These are phyloP conservation scores for Leucocoprinus birnbaumii DNA, from an alignment of 768 basidiomycete species.

Conservation along the genomic window DNA sequence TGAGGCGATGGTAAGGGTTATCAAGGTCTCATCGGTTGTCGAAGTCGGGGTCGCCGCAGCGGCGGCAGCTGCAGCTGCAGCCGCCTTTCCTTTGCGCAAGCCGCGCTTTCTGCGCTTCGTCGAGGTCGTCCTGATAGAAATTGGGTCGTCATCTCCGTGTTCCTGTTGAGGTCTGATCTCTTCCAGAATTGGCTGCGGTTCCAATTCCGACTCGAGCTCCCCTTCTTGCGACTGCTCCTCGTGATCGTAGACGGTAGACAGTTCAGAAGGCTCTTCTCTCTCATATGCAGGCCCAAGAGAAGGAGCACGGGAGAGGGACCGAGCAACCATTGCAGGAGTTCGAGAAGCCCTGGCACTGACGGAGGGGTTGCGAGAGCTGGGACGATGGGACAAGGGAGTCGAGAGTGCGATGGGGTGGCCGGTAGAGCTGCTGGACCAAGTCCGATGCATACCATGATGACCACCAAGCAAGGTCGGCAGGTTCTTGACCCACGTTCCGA, in stretches of 20 bases:
- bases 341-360: constrained; percentile 40
- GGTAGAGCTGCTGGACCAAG: constrained; percentile 56
- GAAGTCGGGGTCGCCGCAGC: constrained; percentile 27
- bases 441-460: constrained; percentile 50
- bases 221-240: constrained; percentile 45
- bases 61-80: constrained; percentile 23
- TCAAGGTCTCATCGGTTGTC: constrained; percentile 54
- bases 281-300: constrained; percentile 54
- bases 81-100: constrained; percentile 76
- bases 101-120: constrained; percentile 84
- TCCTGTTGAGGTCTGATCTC: constrained; percentile 41
- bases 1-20: constrained; percentile 74
- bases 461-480: constrained; percentile 71
- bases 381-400: constrained; percentile 67
- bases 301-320: constrained; percentile 61
- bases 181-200: constrained; percentile 42
- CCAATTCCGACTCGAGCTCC: constrained; percentile 28
- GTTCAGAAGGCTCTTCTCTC: constrained; percentile 38
- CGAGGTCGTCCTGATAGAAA: constrained; percentile 65
- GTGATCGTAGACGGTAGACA: constrained; percentile 55
- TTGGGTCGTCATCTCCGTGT: constrained; percentile 32
- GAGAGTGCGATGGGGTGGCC: constrained; percentile 64
- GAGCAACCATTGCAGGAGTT: constrained; percentile 50
- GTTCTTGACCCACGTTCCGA: constrained; percentile 83
- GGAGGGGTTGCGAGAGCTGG: constrained; percentile 64